Conservation (phyloP, 2,329 filamentous ascomycete species). For the Chaetomium sp. region DNA sequence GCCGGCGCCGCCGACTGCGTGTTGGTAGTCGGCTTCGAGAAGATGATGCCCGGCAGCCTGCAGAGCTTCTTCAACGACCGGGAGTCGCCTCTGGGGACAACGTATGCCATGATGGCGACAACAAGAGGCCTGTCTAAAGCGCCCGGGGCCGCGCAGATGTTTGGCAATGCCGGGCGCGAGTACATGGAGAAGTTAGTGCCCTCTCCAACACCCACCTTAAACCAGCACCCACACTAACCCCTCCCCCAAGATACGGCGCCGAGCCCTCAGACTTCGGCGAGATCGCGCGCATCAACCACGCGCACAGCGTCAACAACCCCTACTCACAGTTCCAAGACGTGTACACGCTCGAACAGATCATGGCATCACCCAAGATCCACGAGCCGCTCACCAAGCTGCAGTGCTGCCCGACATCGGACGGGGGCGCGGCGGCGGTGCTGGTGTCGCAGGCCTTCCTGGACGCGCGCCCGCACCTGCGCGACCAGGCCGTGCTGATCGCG, state of each 20-base stretch:
- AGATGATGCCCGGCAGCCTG: conserved; percentile 93
- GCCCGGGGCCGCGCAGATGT: conserved; percentile 87
- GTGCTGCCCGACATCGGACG: conserved; percentile 95
- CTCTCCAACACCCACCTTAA: not conserved
- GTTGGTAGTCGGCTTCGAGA: conserved; percentile 93
- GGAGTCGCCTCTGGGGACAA: conserved; percentile 74
- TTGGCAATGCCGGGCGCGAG: conserved; percentile 89
- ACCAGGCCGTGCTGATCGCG: conserved; percentile 84
- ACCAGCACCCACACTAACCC: conserved; percentile 17
- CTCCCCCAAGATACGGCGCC: conserved; percentile 69
- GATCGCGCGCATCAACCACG: conserved; percentile 90
- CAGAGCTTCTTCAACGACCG: conserved; percentile 84
- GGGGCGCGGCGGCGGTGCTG: conserved; percentile 82
- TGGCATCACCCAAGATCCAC: conserved; percentile 75
- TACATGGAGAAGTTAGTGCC: conserved; percentile 80
- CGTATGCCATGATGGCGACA: conserved; percentile 75
- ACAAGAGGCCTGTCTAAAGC: conserved; percentile 81
- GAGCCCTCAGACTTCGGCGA: conserved; percentile 86
- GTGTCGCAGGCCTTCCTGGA: conserved; percentile 89
- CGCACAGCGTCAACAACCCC: conserved; percentile 78
- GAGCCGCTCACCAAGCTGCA: conserved; percentile 94
- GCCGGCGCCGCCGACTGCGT: conserved; percentile 85
- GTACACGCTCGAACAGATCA: conserved; percentile 83
- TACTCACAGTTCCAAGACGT: conserved; percentile 97
- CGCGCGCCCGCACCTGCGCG: conserved; percentile 76